Evolutionary conservation across 2,329 filamentous ascomycete genomes (phyloP).

Genomic region (Aschersonia sp.): DNA sequence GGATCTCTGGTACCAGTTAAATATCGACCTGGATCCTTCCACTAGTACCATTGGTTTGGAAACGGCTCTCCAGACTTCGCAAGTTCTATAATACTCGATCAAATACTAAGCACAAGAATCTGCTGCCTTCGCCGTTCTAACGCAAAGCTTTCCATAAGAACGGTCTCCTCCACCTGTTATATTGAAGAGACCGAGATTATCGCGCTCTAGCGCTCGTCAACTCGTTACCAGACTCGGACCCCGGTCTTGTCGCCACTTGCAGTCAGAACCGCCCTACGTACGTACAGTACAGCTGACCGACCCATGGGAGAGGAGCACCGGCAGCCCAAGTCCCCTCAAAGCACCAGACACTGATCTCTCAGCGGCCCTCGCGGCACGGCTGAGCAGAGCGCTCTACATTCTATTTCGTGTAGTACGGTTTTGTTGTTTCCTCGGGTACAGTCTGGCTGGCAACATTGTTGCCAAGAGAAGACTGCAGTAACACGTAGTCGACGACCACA

Average conservation of each 20-base stretch:
- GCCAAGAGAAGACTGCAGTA: neutral
- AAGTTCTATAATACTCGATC: neutral
- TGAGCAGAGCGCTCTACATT: neutral
- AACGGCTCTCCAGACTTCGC: neutral
- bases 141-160: neutral
- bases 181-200: slow-evolving; percentile 1
- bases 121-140: neutral
- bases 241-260: slow-evolving; percentile 5
- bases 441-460: neutral
- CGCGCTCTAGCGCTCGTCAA: neutral
- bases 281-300: neutral
- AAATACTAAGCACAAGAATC: neutral
- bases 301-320: neutral
- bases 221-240: slow-evolving; percentile 3
- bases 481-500: slow-evolving; percentile 2
- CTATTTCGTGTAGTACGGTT: neutral
- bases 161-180: slow-evolving; percentile 1
- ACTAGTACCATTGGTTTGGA: slow-evolving; percentile 1
- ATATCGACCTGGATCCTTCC: slow-evolving; percentile 7
- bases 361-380: neutral
- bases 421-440: neutral
- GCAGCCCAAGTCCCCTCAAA: slow-evolving; percentile 1
- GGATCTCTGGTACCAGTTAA: slow-evolving; percentile 4
- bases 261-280: slow-evolving; percentile 1
- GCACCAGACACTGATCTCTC: neutral